These are phyloP conservation scores for Adansonia rubrostipa DNA, from an alignment of 441 rosid genomes.

Conservation along the genomic window DNA sequence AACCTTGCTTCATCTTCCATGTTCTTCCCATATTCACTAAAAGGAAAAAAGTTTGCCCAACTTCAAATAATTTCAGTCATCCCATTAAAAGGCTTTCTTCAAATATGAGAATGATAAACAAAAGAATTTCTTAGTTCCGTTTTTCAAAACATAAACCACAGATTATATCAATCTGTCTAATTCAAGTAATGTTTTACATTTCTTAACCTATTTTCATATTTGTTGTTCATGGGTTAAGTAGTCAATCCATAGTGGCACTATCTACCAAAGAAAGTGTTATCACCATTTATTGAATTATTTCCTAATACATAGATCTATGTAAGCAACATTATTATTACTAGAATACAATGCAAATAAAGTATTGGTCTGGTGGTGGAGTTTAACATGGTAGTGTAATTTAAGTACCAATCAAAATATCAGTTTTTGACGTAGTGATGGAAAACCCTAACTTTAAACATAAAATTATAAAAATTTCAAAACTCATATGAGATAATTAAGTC, in stretches of 20 bases:
- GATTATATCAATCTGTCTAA: not conserved
- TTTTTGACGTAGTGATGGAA: too few relatives aligned
- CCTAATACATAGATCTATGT: not conserved
- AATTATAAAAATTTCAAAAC: too few relatives aligned
- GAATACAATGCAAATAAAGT: not conserved
- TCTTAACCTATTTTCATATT: not conserved
- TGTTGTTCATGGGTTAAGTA: not conserved
- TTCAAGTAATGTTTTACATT: not conserved
- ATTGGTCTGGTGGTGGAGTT: not conserved
- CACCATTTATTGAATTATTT: not conserved
- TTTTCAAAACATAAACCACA: too few relatives aligned
- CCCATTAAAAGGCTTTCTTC: not conserved
- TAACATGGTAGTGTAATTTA: not conserved
- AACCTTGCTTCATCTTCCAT: not conserved
- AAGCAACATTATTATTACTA: not conserved
- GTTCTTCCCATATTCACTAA: not conserved
- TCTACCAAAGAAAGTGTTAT: not conserved
- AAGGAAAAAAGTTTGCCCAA: not conserved
- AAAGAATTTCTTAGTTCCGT: not conserved
- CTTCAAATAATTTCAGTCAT: not conserved
- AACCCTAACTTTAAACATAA: too few relatives aligned
- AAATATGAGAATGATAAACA: not conserved
- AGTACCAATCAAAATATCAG: too few relatives aligned
- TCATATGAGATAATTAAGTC: too few relatives aligned
- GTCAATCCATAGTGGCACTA: not conserved